A percentile compares a stretch with the other conserved stretches of the same genome.
phyloP scores from a whole-genome alignment of 129 eudicot species.

The Saussurea involucrata region DNA sequence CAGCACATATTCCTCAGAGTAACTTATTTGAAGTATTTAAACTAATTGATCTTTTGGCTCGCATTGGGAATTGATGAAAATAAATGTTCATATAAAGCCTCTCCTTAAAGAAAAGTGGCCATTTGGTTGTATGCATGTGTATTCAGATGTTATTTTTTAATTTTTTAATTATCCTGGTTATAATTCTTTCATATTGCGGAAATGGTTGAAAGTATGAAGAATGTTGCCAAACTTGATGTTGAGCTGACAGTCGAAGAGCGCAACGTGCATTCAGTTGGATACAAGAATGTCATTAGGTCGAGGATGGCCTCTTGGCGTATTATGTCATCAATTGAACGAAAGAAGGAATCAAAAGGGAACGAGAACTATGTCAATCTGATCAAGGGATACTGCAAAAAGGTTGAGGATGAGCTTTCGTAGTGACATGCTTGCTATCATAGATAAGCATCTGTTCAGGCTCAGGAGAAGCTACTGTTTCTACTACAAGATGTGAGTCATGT shows the following conservation, averaged over 20 bases:
- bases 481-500: constrained; percentile 77
- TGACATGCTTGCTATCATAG: constrained; percentile 82
- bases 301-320: constrained; percentile 98
- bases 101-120: neutral
- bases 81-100: neutral
- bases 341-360: constrained; percentile 89
- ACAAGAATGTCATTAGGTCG: constrained; percentile 93
- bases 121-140: neutral
- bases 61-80: neutral
- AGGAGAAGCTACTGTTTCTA: constrained; percentile 92
- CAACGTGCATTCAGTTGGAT: constrained; percentile 90
- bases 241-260: constrained; percentile 94
- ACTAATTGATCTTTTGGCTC: too few species aligned
- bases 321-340: constrained; percentile 94
- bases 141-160: neutral
- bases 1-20: too few species aligned
- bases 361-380: constrained; percentile 84
- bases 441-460: constrained; percentile 68
- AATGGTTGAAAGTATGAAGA: constrained; percentile 97
- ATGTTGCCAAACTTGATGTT: constrained; percentile 82
- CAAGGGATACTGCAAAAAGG: constrained; percentile 83
- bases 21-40: too few species aligned
- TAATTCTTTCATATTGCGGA: constrained; percentile 41
- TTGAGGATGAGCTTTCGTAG: constrained; percentile 87
- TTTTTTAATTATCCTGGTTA: neutral